Evolutionary conservation across 768 basidiomycete genomes (phyloP).

Genomic region (Phylloporus sp.): DNA sequence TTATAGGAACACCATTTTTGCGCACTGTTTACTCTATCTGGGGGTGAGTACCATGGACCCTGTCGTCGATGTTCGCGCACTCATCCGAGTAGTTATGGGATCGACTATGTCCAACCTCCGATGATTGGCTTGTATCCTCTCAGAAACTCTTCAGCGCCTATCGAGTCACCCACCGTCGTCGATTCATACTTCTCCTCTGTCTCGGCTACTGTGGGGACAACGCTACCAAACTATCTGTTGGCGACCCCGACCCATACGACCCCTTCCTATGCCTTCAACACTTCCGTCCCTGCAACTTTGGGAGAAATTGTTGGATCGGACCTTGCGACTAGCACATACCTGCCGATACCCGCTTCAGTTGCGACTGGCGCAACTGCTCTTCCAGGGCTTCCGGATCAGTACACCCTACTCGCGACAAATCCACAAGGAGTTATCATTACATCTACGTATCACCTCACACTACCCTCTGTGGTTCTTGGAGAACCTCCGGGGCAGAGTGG

Average conservation of each 20-base stretch:
- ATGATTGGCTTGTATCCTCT: constrained; percentile 74
- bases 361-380: constrained; percentile 49
- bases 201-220: constrained; percentile 64
- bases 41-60: constrained; percentile 42
- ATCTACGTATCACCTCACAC: constrained; percentile 44
- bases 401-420: constrained; percentile 58
- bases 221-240: constrained; percentile 67
- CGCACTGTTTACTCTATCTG: constrained; percentile 76
- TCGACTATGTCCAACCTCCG: constrained; percentile 68
- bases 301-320: constrained; percentile 58
- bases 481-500: constrained; percentile 57
- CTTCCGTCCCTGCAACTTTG: constrained; percentile 51
- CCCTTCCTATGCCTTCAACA: constrained; percentile 66
- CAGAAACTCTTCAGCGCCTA: constrained; percentile 40
- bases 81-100: constrained; percentile 55
- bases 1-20: constrained; percentile 59
- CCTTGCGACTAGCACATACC: constrained; percentile 71
- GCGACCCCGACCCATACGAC: constrained; percentile 61
- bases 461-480: constrained; percentile 54
- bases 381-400: constrained; percentile 50
- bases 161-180: constrained; percentile 41
- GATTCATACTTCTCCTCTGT: constrained; percentile 54
- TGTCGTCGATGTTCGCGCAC: neutral
- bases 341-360: constrained; percentile 46
- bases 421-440: constrained; percentile 51